Evolutionary conservation across 768 basidiomycete species (phyloP).

Genomic region (Epithele typhae): DNA sequence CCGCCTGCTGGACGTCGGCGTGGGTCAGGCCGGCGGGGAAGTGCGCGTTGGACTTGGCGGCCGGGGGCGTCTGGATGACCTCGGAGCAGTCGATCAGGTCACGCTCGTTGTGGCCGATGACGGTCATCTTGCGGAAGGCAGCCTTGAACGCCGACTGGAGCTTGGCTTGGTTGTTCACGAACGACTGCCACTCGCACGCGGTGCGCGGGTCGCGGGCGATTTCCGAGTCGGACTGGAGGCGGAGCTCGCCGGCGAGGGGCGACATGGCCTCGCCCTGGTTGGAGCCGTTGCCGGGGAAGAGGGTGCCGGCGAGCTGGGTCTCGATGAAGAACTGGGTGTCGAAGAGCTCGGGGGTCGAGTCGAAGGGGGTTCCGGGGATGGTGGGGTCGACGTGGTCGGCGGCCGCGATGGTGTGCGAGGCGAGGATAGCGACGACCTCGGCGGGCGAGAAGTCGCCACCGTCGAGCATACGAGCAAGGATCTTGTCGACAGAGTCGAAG

Average conservation of each 20-base stretch:
- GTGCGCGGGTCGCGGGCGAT: conserved; percentile 2
- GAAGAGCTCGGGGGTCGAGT: conserved; percentile 3
- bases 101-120: conserved; percentile 11
- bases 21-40: conserved; percentile 17
- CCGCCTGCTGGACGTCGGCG: conserved; percentile 16
- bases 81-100: conserved; percentile 14
- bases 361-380: conserved; percentile 1
- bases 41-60: neutral
- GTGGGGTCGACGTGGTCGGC: conserved; percentile 4
- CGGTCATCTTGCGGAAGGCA: conserved; percentile 8
- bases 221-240: conserved; percentile 2
- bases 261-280: conserved; percentile 1
- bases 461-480: conserved; percentile 1
- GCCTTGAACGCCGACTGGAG: conserved; percentile 8
- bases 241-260: neutral
- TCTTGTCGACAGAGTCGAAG: conserved; percentile 4
- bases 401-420: conserved; percentile 2
- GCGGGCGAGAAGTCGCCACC: neutral
- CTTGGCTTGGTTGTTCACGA: conserved; percentile 1
- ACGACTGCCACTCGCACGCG: conserved; percentile 3
- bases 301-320: neutral
- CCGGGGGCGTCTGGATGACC: conserved; percentile 10
- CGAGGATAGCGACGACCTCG: conserved; percentile 4
- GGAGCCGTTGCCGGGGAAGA: neutral
- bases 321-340: conserved; percentile 5